Evolutionary conservation across 345 rosid genomes (phyloP).

Genomic region (Melastoma malabathricum): DNA sequence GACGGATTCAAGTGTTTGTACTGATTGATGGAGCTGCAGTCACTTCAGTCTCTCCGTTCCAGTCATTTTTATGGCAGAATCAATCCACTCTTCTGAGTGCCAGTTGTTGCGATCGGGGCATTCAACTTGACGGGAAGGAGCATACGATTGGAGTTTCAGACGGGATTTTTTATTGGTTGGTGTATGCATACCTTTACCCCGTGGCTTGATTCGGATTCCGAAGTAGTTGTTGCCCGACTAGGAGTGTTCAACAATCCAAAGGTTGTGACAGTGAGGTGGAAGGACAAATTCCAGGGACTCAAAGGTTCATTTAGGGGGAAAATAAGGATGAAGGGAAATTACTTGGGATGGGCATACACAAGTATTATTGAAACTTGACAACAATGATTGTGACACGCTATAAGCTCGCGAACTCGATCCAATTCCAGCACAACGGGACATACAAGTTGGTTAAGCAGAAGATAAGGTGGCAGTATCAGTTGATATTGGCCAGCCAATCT

Average conservation of each 20-base stretch:
- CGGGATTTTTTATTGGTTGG: conserved; percentile 72
- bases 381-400: conserved; percentile 26
- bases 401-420: conserved; percentile 27
- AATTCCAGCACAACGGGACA: conserved; percentile 34
- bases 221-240: conserved; percentile 28
- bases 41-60: conserved; percentile 69
- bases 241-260: conserved; percentile 16
- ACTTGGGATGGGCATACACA: conserved; percentile 63
- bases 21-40: conserved; percentile 52
- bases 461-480: conserved; percentile 22
- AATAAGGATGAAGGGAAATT: conserved; percentile 31
- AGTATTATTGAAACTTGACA: conserved; percentile 51
- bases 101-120: conserved; percentile 62
- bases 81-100: conserved; percentile 82
- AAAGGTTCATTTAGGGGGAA: conserved; percentile 51
- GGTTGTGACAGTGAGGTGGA: conserved; percentile 11
- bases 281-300: conserved; percentile 29
- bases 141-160: conserved; percentile 46
- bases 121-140: conserved; percentile 51
- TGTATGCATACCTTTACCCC: conserved; percentile 66
- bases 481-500: conserved; percentile 17
- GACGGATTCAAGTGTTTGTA: conserved; percentile 68
- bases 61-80: conserved; percentile 71
- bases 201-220: conserved; percentile 40
- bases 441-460: conserved; percentile 35